A percentile compares a stretch with the other conserved stretches of the same genome.
Evolutionary conservation across 129 eudicot genomes (phyloP).

Genomic region (Gnaphalium uliginosum): DNA sequence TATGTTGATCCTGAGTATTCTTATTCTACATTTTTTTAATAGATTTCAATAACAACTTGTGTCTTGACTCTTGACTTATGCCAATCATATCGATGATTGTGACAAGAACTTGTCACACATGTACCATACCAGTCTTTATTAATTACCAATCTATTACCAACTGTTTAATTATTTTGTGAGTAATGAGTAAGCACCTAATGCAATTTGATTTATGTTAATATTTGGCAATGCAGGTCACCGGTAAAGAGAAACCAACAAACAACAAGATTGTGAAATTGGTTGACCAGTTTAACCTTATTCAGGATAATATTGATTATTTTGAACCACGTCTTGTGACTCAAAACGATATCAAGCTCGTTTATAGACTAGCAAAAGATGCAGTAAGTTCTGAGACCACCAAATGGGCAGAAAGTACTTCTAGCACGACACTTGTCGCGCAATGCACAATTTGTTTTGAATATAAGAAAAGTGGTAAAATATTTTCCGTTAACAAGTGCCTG

Average conservation of each 20-base stretch:
- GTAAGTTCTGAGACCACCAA: constrained; percentile 16
- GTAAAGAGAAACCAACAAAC: constrained; percentile 34
- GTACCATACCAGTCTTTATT: too few relatives aligned
- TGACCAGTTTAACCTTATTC: constrained; percentile 46
- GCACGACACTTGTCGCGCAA: too few relatives aligned
- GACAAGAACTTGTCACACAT: too few relatives aligned
- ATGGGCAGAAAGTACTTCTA: constrained; percentile 18
- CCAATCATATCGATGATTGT: too few relatives aligned
- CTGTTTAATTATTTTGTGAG: neutral
- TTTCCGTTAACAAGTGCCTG: constrained; percentile 46
- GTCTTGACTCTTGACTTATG: too few relatives aligned
- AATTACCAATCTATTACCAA: too few relatives aligned
- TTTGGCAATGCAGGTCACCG: constrained; percentile 53
- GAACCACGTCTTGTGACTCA: constrained; percentile 28
- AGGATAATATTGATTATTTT: constrained; percentile 6
- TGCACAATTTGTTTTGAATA: constrained; percentile 63
- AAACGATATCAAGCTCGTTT: constrained; percentile 48
- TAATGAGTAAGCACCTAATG: neutral
- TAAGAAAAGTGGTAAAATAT: constrained; percentile 38
- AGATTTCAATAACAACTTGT: too few relatives aligned
- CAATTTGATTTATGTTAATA: neutral
- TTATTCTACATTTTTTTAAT: too few relatives aligned
- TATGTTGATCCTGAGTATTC: too few relatives aligned
- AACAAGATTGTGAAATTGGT: constrained; percentile 32
- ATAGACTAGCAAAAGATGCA: constrained; percentile 55